phyloP scores from a whole-genome alignment of 352 stramenopile genomes.

The Phytopythium delawarense region DNA sequence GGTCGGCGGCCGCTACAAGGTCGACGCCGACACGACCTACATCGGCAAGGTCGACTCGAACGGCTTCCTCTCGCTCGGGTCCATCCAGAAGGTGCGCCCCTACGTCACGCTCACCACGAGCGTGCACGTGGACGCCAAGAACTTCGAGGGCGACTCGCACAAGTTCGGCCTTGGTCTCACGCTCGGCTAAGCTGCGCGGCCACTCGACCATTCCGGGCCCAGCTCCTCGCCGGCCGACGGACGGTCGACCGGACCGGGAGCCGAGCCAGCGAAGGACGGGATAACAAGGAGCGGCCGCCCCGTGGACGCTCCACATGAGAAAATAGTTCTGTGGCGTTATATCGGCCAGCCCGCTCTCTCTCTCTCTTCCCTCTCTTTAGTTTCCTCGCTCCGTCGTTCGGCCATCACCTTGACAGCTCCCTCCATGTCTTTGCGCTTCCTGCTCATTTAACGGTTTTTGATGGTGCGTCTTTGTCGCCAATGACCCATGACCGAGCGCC shows the following conservation, averaged over 20 bases:
- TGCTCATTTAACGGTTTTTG: too few relatives aligned
- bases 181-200: slow-evolving; percentile 44
- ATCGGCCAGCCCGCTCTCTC: background rate
- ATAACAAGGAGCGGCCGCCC: background rate
- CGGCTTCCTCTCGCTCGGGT: slow-evolving; percentile 68
- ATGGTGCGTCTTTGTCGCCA: background rate
- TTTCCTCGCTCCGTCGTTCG: too few relatives aligned
- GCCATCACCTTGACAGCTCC: too few relatives aligned
- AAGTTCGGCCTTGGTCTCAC: slow-evolving; percentile 82
- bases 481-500: background rate
- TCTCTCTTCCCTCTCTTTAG: too few relatives aligned
- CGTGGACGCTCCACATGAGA: background rate
- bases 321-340: slow-evolving; percentile 1
- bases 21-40: slow-evolving; percentile 72
- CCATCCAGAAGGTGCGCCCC: slow-evolving; percentile 75
- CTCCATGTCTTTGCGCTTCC: too few relatives aligned
- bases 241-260: background rate
- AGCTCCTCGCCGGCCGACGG: background rate
- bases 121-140: slow-evolving; percentile 82
- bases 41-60: slow-evolving; percentile 82
- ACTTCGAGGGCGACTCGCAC: slow-evolving; percentile 82
- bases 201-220: background rate
- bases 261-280: background rate
- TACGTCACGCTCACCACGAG: slow-evolving; percentile 72
- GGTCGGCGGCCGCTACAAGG: slow-evolving; percentile 75